phyloP scores from a whole-genome alignment of 768 basidiomycete genomes.

The Macrolepiota albuminosa region DNA sequence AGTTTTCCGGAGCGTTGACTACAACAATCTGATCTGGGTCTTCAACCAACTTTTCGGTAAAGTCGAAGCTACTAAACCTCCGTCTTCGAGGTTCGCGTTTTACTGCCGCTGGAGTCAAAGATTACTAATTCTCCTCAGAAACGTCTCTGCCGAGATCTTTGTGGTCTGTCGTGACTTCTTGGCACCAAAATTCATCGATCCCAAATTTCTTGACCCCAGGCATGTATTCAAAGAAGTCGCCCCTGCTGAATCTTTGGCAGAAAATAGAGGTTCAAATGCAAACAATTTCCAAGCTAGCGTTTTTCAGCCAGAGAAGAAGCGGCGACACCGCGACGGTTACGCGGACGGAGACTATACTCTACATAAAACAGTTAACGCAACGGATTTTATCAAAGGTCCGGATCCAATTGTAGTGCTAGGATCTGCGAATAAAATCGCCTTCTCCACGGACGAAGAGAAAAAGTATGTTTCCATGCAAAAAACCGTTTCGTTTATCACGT shows the following conservation, averaged over 20 bases:
- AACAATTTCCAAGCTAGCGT: constrained; percentile 83
- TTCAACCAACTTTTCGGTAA: constrained; percentile 94
- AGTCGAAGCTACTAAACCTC: constrained; percentile 98
- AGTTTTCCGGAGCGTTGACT: constrained; percentile 96
- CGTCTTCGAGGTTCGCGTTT: constrained; percentile 76
- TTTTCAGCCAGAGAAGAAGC: constrained; percentile 96
- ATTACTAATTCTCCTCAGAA: constrained; percentile 44
- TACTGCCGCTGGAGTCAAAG: not conserved
- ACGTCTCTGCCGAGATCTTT: constrained; percentile 99
- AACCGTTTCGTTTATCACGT: constrained; percentile 1
- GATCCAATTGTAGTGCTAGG: constrained; percentile 85
- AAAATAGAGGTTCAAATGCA: constrained; percentile 49
- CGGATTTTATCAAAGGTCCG: constrained; percentile 60
- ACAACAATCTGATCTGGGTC: constrained; percentile 98
- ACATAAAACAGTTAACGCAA: constrained; percentile 67
- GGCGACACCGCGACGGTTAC: constrained; percentile 90
- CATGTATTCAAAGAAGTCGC: constrained; percentile 95
- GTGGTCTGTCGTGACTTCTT: constrained; percentile 95
- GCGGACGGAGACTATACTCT: constrained; percentile 91
- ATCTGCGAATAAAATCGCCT: constrained; percentile 69
- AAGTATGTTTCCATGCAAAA: constrained; percentile 37
- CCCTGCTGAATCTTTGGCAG: constrained; percentile 33
- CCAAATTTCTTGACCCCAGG: constrained; percentile 95
- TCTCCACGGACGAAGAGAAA: constrained; percentile 82
- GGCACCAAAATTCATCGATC: constrained; percentile 93